phyloP scores from a whole-genome alignment of 441 rosid species.

The Syzygium malaccense region DNA sequence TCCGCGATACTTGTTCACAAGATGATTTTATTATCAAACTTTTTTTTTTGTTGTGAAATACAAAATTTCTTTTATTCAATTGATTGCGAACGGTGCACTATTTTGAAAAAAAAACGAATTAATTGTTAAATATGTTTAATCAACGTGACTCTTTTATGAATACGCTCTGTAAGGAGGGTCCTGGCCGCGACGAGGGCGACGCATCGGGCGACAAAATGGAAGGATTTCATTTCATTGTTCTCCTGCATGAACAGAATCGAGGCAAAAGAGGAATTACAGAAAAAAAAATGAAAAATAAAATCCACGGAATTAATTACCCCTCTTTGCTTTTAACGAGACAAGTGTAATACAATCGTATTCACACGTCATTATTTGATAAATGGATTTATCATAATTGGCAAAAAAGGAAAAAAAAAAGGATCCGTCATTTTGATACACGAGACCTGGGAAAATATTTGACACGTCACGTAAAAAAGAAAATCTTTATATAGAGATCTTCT shows the following conservation, averaged over 20 bases:
- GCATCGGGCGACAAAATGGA: not conserved
- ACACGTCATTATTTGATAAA: not conserved
- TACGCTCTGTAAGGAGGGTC: not conserved
- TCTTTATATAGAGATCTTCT: not conserved
- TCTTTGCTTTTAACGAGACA: not conserved
- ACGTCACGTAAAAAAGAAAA: not conserved
- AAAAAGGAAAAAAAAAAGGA: fast-evolving
- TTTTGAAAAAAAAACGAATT: not conserved
- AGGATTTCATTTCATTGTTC: not conserved
- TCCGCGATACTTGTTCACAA: not conserved
- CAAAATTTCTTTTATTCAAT: not conserved
- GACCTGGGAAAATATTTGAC: not conserved
- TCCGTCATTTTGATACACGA: not conserved
- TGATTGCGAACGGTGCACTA: not conserved
- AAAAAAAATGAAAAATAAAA: not conserved
- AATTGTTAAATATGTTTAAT: not conserved
- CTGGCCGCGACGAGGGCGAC: not conserved
- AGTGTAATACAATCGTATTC: not conserved
- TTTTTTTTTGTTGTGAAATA: not conserved
- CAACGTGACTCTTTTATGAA: too few species aligned
- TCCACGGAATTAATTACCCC: not conserved
- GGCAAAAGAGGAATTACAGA: not conserved
- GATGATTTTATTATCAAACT: fast-evolving
- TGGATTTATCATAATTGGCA: not conserved
- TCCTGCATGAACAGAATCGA: not conserved